Evolutionary conservation across 768 basidiomycete genomes (phyloP), one percentile per base, ranked within the genome.

Genomic region (Infundibulicybe gibba): DNA sequence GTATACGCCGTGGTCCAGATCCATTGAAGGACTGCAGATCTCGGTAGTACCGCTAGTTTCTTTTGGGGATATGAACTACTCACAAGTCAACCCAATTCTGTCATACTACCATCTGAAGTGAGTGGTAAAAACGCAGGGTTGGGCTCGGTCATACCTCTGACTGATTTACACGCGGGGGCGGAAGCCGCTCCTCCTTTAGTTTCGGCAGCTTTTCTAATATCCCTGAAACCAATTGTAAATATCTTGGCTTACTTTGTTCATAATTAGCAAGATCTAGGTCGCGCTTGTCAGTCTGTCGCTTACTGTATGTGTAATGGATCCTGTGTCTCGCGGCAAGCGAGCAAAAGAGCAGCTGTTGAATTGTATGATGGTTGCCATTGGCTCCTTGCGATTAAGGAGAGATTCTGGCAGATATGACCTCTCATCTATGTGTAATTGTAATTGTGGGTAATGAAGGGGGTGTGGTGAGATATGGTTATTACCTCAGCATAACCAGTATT

Each of bases 401-500:
- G 69, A 41, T 79, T 77, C 50, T 80, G 80, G 39, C 88, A 85
- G 40, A 91, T 79, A 49, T 81, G 76, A 21, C 71, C 70, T 43
- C 91, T 76, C 50, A 91, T 41, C 32, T 21, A 41, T 30, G 40
- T 19, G 33, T 20, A 44, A 33, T 21, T n/a, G n/a, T n/a, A n/a
- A n/a, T n/a, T n/a, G 30, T 49, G 31, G 37, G 40, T 33, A 34
- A 32, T 50, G 13, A 45, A 48, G 21, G 16, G 38, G 40, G 31
- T 2, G 47, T 38, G 14, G 2, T 39, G 42, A 19, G 42, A 52
- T 41, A 2, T 52, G 31, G 11, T n/a, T 37, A 64, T 34, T 62
- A 89, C 92, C 68, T 95, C 93, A 12, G 87, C 90, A 60, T 92
- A 97, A 32, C 83, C 82, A 3, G 89, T 91, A 51, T 86, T 77